Evolutionary conservation across 192 early-diverging fungal genomes (phyloP).

Genomic region (Mortierella alpina): DNA sequence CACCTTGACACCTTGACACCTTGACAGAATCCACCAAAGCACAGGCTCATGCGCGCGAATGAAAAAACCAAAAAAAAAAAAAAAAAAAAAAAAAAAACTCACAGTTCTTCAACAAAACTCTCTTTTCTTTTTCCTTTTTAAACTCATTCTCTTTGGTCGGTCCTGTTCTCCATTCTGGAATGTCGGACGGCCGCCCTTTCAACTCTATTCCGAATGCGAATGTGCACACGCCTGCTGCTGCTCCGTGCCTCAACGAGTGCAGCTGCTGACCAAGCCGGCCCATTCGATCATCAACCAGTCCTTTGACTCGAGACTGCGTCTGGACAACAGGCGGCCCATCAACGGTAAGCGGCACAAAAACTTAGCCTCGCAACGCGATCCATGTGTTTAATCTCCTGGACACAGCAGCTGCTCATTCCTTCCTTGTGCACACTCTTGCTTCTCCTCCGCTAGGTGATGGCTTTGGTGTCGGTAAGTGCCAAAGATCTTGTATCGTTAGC

Average conservation of each 20-base stretch:
- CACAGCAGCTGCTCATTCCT: background rate
- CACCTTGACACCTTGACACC: background rate
- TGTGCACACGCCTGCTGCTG: background rate
- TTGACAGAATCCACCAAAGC: too few species aligned
- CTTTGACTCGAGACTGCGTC: constrained; percentile 72
- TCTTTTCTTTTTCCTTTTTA: constrained; percentile 10
- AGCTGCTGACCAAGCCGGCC: constrained; percentile 77
- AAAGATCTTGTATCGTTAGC: too few species aligned
- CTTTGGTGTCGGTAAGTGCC: constrained; percentile 77
- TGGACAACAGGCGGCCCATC: constrained; percentile 68
- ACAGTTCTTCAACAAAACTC: background rate
- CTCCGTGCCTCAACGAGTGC: background rate
- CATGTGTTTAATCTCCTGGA: background rate
- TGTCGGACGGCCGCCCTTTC: background rate
- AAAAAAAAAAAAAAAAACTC: background rate
- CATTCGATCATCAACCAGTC: constrained; percentile 87
- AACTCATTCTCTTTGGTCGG: background rate
- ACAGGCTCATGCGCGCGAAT: too few species aligned
- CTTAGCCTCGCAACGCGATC: background rate
- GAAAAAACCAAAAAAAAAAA: too few species aligned
- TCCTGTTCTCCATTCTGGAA: background rate
- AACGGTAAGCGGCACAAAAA: constrained; percentile 63
- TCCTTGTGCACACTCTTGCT: background rate
- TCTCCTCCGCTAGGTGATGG: constrained; percentile 69
- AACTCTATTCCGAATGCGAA: background rate